Base-by-base conservation (phyloP, 305 asterid genomes). In the Fraxinus ornus region DNA sequence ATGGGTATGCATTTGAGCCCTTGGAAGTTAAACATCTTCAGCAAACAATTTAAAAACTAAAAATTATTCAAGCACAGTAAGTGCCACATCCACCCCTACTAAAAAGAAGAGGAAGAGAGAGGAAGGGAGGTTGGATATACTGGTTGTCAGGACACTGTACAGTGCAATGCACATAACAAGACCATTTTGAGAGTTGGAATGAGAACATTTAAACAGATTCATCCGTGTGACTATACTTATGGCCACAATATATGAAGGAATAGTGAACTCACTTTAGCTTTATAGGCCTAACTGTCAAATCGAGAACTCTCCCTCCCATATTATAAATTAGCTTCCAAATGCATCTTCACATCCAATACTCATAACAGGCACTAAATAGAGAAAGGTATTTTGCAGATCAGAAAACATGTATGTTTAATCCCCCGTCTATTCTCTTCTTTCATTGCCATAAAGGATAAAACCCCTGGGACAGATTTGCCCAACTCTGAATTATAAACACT, bases 191-290 rank as follows among this genome's bases (percentile, higher is more conserved):
- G 12, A 24, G 64, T 4, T 39, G 55, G 28, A 24, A 75, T 24
- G n/a, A 36, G 52, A 66, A 79, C 47, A 80, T 24, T 19, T 37
- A 84, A 39, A 57, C 26, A 71, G 47, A 85, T 77, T 47, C 75
- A 79, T 72, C 33, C 66, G 41, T 19, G 60, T 82, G 15, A 9
- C 72, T 73, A 76, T 78, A 85, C 55, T 86, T 82, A 76, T 28
- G 37, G 66, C 24, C 24, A 26, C 19, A 22, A 57, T 3, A 60
- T 60, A 75, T 44, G 9, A 44, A 4, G 22, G 2, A n/a, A 55
- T 55, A 55, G 64, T 4, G 8, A 55, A 55, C 64, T 55, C 64
- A 4, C 64, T 55, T 55, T 55, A 55, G 64, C 64, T 55, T 55
- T 55, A 55, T 17, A 55, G 19, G 17, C 52, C 15, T 44, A 10